Conservation (phyloP, 2,329 filamentous ascomycete genomes). For the Alternaria sp. region DNA sequence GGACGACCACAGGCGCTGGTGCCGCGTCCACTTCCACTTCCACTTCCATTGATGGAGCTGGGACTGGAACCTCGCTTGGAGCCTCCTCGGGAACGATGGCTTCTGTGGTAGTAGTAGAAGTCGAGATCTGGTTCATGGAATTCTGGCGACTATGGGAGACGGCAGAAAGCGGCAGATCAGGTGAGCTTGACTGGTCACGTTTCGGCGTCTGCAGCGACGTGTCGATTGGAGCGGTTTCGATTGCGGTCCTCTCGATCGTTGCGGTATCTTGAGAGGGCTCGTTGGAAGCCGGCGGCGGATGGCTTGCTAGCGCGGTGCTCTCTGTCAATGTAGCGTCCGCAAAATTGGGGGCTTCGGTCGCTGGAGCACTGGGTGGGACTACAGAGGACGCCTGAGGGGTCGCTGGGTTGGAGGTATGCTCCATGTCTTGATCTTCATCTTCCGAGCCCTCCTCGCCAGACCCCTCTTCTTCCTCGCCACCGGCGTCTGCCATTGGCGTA, state of each 20-base stretch:
- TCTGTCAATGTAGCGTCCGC: constrained; percentile 1
- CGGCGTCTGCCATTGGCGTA: constrained; percentile 53
- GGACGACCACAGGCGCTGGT: neutral
- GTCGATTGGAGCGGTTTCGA: constrained; percentile 8
- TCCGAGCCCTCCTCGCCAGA: constrained; percentile 55
- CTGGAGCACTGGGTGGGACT: constrained; percentile 12
- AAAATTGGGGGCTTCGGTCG: constrained; percentile 16
- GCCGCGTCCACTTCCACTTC: constrained; percentile 4
- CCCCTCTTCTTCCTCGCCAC: constrained; percentile 52
- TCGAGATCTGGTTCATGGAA: constrained; percentile 39
- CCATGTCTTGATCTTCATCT: constrained; percentile 56
- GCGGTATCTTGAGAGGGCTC: constrained; percentile 10
- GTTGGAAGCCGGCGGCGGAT: constrained; percentile 4
- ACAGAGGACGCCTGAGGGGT: constrained; percentile 33
- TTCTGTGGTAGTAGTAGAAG: constrained; percentile 19
- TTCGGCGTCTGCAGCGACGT: constrained; percentile 8
- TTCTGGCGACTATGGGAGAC: constrained; percentile 48
- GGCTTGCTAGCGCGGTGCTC: constrained; percentile 1
- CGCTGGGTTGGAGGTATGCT: constrained; percentile 54
- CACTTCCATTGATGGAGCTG: constrained; percentile 5
- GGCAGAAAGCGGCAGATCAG: constrained; percentile 50
- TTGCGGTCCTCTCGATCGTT: constrained; percentile 10
- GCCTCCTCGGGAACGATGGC: constrained; percentile 3
- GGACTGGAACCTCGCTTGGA: constrained; percentile 4
- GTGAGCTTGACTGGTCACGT: constrained; percentile 49